Percentiles rank a stretch among this genome's conserved stretches.
Conservation (phyloP, 495 filamentous ascomycete species). For the Neohortaea acidophila region DNA sequence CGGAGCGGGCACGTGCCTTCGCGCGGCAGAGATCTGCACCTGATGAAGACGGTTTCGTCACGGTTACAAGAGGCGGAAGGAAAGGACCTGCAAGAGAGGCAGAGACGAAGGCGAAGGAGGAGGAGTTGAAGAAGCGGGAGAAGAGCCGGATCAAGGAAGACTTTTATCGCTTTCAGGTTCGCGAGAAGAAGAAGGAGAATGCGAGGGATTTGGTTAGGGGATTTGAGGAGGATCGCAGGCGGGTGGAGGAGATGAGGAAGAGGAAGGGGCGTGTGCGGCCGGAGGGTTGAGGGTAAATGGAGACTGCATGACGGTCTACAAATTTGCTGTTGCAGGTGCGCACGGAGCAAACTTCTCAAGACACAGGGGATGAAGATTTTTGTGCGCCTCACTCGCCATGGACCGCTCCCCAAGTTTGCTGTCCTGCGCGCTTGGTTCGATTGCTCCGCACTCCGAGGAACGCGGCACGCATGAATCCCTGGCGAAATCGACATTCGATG, state of each 20-base stretch:
- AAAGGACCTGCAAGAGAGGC: conserved; percentile 57
- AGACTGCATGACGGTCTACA: too few species aligned
- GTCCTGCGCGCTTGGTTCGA: too few species aligned
- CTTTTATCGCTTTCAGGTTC: conserved; percentile 88
- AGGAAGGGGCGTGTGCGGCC: conserved; percentile 35
- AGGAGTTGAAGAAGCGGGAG: conserved; percentile 60
- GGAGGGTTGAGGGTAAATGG: too few species aligned
- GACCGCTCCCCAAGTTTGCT: too few species aligned
- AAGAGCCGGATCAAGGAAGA: conserved; percentile 49
- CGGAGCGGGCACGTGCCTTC: conserved; percentile 45
- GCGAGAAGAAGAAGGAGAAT: conserved; percentile 75
- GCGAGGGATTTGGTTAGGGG: conserved; percentile 50
- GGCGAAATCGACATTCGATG: too few species aligned
- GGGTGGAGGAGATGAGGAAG: conserved; percentile 43
- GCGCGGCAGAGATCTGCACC: conserved; percentile 55
- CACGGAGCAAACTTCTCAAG: too few species aligned
- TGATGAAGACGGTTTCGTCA: conserved; percentile 91
- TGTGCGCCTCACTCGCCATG: too few species aligned
- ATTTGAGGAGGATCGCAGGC: conserved; percentile 52
- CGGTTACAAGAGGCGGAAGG: conserved; percentile 65
- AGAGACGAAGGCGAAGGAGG: conserved; percentile 55
- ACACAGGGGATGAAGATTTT: too few species aligned
- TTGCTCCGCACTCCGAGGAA: too few species aligned
- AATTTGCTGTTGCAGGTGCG: too few species aligned
- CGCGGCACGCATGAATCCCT: too few species aligned